Evolutionary conservation across 306 rosid species (phyloP).

Genomic region (Delonix regia): DNA sequence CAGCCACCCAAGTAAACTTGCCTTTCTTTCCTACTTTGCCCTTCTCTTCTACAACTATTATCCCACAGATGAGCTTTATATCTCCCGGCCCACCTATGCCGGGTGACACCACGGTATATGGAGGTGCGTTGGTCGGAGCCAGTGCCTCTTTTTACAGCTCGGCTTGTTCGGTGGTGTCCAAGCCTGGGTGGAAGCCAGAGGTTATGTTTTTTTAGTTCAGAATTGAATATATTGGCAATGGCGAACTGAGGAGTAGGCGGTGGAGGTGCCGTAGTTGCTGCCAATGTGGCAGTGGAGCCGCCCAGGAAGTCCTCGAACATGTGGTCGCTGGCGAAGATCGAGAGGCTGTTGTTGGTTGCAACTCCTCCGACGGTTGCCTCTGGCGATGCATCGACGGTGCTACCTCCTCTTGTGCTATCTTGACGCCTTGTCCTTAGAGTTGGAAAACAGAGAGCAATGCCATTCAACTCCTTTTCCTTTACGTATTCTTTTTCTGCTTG

Average conservation of each 20-base stretch:
- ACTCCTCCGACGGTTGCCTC: constrained; percentile 22
- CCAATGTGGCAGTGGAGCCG: constrained; percentile 34
- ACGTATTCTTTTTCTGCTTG: too few relatives aligned
- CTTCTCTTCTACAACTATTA: constrained; percentile 76
- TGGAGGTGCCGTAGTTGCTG: constrained; percentile 22
- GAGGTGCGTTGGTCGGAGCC: constrained; percentile 74
- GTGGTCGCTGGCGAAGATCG: constrained; percentile 58
- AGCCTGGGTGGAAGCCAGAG: constrained; percentile 75
- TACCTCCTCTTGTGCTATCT: too few relatives aligned
- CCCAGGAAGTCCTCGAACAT: constrained; percentile 87
- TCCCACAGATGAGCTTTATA: constrained; percentile 85
- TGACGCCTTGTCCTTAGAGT: too few relatives aligned
- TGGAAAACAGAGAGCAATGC: too few relatives aligned
- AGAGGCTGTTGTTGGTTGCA: constrained; percentile 48
- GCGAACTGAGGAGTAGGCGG: constrained; percentile 42
- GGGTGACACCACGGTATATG: constrained; percentile 90
- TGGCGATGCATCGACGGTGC: constrained; percentile 13
- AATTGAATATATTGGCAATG: constrained; percentile 51
- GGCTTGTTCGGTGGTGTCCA: constrained; percentile 24
- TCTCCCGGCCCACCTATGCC: constrained; percentile 88
- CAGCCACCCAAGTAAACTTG: too few relatives aligned
- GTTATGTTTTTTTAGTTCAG: constrained; percentile 78
- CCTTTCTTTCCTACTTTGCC: constrained; percentile 79
- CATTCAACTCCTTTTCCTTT: too few relatives aligned
- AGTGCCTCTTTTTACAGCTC: constrained; percentile 32